These are phyloP conservation scores for Lumnitzera littorea DNA, from an alignment of 345 rosid genomes.

Conservation along the genomic window DNA sequence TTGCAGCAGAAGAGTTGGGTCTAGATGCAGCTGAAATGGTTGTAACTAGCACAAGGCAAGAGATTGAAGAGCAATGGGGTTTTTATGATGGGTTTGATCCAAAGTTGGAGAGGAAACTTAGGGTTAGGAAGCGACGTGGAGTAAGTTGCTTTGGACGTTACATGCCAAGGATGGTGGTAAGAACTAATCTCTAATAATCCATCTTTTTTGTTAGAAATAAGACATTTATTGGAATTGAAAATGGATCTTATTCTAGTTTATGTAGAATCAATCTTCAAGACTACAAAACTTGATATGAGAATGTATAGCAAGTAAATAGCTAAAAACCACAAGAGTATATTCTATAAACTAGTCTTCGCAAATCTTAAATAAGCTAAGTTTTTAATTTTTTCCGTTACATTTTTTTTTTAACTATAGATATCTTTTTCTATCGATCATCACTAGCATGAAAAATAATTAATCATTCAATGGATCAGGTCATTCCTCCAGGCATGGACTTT, in stretches of 20 bases:
- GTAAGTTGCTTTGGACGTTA: conserved; percentile 61
- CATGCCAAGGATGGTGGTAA: conserved; percentile 73
- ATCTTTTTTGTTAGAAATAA: no score
- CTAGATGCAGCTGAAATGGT: conserved; percentile 60
- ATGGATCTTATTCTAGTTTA: no score
- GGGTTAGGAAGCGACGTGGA: conserved; percentile 52
- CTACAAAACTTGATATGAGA: no score
- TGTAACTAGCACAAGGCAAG: conserved; percentile 67
- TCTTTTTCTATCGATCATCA: background rate
- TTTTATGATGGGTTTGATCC: conserved; percentile 65
- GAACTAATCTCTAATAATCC: background rate
- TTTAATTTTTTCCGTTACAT: no score
- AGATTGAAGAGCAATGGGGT: conserved; percentile 77
- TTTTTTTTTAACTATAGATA: background rate
- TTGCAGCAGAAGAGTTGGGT: conserved; percentile 52
- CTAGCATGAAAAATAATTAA: background rate
- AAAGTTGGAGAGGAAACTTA: conserved; percentile 57
- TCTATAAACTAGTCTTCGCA: no score
- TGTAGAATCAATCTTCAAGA: no score
- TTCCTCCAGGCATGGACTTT: conserved; percentile 74
- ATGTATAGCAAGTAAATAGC: no score
- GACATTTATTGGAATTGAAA: no score
- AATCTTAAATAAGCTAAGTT: no score
- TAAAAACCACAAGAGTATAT: no score
- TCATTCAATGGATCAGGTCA: conserved; percentile 29